phyloP scores from a whole-genome alignment of 495 filamentous ascomycete genomes.

The Coniosporium apollinis region DNA sequence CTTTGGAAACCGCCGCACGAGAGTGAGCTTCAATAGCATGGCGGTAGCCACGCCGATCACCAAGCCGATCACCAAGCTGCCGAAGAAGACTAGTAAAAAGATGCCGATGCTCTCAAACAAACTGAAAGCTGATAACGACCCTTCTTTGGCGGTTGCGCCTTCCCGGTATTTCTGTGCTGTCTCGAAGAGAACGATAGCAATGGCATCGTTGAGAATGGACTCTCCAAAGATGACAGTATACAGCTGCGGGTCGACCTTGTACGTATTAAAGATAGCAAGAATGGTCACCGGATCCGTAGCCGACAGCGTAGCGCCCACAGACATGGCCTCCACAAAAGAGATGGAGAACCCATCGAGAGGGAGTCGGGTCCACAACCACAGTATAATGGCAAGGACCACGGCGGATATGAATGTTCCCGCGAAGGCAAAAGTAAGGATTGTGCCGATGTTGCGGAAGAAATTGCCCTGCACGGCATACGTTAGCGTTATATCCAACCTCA shows the following conservation, averaged over 20 bases:
- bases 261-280: constrained; percentile 94
- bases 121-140: constrained; percentile 45
- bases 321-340: constrained; percentile 84
- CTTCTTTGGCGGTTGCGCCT: constrained; percentile 37
- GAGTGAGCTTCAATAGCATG: constrained; percentile 80
- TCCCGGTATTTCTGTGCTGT: constrained; percentile 79
- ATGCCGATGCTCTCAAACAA: constrained; percentile 82
- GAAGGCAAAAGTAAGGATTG: constrained; percentile 96
- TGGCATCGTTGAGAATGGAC: constrained; percentile 93
- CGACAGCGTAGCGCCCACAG: constrained; percentile 86
- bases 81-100: constrained; percentile 92
- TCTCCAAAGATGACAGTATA: constrained; percentile 98
- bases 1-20: constrained; percentile 78
- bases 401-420: constrained; percentile 95
- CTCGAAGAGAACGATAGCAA: constrained; percentile 96
- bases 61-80: constrained; percentile 76
- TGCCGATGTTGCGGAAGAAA: constrained; percentile 96
- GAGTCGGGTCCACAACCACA: constrained; percentile 78
- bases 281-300: constrained; percentile 97
- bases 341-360: constrained; percentile 72
- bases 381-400: constrained; percentile 69
- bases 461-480: constrained; percentile 46
- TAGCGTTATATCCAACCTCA: neutral
- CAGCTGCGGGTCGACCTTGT: constrained; percentile 95
- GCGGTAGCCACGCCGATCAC: constrained; percentile 74